Evolutionary conservation across 768 basidiomycete genomes (phyloP).

Genomic region (Tulasnella calospora): DNA sequence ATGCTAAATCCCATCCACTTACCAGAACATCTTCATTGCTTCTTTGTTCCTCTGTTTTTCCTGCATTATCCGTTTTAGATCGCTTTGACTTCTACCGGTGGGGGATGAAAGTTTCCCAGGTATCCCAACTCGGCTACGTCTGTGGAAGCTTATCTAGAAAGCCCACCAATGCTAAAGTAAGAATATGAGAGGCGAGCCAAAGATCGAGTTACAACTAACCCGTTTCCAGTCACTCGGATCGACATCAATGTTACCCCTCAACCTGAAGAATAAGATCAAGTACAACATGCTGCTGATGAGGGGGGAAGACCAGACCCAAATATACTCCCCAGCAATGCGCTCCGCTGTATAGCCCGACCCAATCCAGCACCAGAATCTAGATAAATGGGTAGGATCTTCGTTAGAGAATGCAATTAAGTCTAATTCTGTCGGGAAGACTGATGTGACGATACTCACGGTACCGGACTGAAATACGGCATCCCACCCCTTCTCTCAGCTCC

Average conservation of each 20-base stretch:
- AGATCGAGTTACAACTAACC: not conserved
- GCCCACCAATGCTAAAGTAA: not conserved
- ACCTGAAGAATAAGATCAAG: slow-evolving; percentile 22
- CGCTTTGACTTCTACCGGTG: too few relatives aligned
- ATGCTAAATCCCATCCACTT: not conserved
- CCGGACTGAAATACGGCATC: slow-evolving; percentile 17
- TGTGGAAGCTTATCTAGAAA: slow-evolving; percentile 16
- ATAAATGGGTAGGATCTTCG: not conserved
- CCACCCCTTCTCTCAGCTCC: not conserved
- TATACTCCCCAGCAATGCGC: slow-evolving; percentile 23
- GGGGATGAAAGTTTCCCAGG: not conserved
- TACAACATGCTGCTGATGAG: slow-evolving; percentile 21
- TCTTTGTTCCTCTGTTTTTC: slow-evolving; percentile 14
- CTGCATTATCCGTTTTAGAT: not conserved
- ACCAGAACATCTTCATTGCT: slow-evolving; percentile 28
- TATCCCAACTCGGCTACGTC: not conserved
- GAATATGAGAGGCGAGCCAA: not conserved
- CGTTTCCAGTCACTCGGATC: slow-evolving; percentile 22
- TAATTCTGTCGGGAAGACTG: not conserved
- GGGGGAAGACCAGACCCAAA: slow-evolving; percentile 24
- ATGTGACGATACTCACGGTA: not conserved
- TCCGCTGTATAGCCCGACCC: not conserved
- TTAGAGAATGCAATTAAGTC: not conserved
- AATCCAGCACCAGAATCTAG: slow-evolving; percentile 27
- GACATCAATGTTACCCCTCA: slow-evolving; percentile 23